phyloP scores from a whole-genome alignment of 768 basidiomycete species.

The Tulasnella sp. region DNA sequence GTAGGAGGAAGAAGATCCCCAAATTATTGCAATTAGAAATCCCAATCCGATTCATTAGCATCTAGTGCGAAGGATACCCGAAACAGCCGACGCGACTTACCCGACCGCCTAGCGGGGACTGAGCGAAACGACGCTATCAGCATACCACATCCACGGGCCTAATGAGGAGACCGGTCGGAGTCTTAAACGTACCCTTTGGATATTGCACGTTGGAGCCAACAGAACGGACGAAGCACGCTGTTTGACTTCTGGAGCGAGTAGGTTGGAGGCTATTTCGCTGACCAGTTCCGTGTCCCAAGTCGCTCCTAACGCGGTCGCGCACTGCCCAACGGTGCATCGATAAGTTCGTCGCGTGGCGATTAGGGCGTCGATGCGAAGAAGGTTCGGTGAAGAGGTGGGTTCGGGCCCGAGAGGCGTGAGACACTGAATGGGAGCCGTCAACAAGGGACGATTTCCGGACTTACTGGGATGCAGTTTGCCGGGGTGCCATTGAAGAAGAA shows the following conservation, averaged over 20 bases:
- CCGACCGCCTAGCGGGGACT: slow-evolving; percentile 42
- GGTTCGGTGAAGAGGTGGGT: too few species aligned
- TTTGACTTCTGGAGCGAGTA: slow-evolving; percentile 68
- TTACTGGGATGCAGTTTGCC: slow-evolving; percentile 73
- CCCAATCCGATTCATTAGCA: not conserved
- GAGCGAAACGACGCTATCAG: not conserved
- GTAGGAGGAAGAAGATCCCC: slow-evolving; percentile 61
- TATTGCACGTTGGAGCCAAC: slow-evolving; percentile 76
- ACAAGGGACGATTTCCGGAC: slow-evolving; percentile 35
- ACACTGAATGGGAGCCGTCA: too few species aligned
- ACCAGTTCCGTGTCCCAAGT: slow-evolving; percentile 72
- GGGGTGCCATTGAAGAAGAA: slow-evolving; percentile 47
- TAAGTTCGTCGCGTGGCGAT: too few species aligned
- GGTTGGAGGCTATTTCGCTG: slow-evolving; percentile 53
- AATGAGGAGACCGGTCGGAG: not conserved
- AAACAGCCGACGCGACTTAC: slow-evolving; percentile 20
- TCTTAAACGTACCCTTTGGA: slow-evolving; percentile 54
- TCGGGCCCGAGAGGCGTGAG: too few species aligned
- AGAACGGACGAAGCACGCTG: slow-evolving; percentile 63
- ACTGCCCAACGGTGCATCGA: slow-evolving; percentile 46
- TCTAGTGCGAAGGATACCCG: slow-evolving; percentile 56
- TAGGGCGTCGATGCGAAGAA: too few species aligned
- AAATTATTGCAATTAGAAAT: not conserved
- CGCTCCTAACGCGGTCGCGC: slow-evolving; percentile 45
- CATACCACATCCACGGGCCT: not conserved